Evolutionary conservation across 202 grass and related monocot genomes (phyloP).

Genomic region (Panicum hallii): DNA sequence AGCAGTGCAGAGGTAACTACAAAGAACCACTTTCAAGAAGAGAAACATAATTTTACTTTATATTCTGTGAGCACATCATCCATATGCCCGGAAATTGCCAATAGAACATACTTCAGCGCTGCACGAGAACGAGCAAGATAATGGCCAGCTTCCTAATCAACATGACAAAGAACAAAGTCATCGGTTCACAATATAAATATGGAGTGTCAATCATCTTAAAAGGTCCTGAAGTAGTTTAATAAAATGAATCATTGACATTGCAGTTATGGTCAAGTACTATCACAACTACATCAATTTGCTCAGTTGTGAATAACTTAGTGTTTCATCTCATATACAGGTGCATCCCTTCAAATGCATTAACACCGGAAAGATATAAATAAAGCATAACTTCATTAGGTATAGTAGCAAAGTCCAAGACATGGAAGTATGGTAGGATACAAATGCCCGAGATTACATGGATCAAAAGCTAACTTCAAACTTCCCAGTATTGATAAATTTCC

Average conservation of each 20-base stretch:
- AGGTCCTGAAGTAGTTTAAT: slow-evolving; percentile 22
- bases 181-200: slow-evolving; percentile 35
- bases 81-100: slow-evolving; percentile 93
- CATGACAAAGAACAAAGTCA: slow-evolving; percentile 41
- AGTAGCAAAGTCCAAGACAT: slow-evolving; percentile 5
- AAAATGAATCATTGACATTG: slow-evolving; percentile 26
- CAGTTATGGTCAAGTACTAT: slow-evolving; percentile 32
- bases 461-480: slow-evolving; percentile 27
- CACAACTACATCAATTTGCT: slow-evolving; percentile 27
- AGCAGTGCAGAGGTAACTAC: slow-evolving; percentile 21
- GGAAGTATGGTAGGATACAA: slow-evolving; percentile 33
- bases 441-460: slow-evolving; percentile 36
- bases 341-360: slow-evolving; percentile 36
- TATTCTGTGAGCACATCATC: slow-evolving; percentile 88
- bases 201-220: slow-evolving; percentile 21
- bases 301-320: slow-evolving; percentile 7
- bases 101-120: slow-evolving; percentile 82
- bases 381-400: slow-evolving; percentile 33
- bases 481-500: slow-evolving; percentile 8
- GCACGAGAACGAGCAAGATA: slow-evolving; percentile 71
- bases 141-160: slow-evolving; percentile 67
- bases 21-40: slow-evolving; percentile 23
- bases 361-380: slow-evolving; percentile 21
- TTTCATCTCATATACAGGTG: slow-evolving; percentile 33
- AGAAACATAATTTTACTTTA: slow-evolving; percentile 67